Evolutionary conservation across 441 rosid species (phyloP).

Genomic region (Gossypium schwendimanii): DNA sequence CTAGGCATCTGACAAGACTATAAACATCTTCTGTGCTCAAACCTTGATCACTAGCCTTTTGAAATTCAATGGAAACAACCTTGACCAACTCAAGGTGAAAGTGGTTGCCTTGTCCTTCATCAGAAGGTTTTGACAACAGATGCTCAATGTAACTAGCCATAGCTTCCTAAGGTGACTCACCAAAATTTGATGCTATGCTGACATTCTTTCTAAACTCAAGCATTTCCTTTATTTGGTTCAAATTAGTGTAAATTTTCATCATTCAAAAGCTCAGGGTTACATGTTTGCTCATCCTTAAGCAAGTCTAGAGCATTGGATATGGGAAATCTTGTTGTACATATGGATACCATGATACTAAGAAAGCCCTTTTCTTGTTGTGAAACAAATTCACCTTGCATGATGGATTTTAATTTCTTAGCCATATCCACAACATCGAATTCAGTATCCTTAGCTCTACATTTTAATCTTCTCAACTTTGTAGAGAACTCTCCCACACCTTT

Average conservation of each 20-base stretch:
- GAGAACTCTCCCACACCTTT: constrained; percentile 66
- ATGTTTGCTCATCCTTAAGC: constrained; percentile 39
- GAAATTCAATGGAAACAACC: constrained; percentile 45
- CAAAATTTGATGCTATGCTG: constrained; percentile 33
- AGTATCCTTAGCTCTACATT: constrained; percentile 56
- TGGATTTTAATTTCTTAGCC: constrained; percentile 50
- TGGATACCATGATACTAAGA: constrained; percentile 66
- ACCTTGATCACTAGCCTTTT: constrained; percentile 91
- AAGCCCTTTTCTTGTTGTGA: constrained; percentile 88
- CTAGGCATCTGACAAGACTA: constrained; percentile 28
- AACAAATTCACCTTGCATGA: constrained; percentile 59
- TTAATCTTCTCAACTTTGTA: constrained; percentile 65
- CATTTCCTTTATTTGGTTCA: constrained; percentile 34
- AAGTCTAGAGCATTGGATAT: constrained; percentile 40
- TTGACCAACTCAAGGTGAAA: constrained; percentile 43
- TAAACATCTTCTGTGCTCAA: background rate
- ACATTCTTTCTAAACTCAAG: constrained; percentile 29
- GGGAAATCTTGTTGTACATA: constrained; percentile 38
- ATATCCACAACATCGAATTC: constrained; percentile 42
- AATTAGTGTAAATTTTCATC: constrained; percentile 31
- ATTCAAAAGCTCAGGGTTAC: constrained; percentile 22
- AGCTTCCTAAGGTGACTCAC: constrained; percentile 44
- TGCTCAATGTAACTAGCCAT: constrained; percentile 20
- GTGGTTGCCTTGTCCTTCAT: constrained; percentile 23
- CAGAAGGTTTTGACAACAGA: constrained; percentile 33